Evolutionary conservation across 768 basidiomycete species (phyloP).

Genomic region (Serendipita sp.): DNA sequence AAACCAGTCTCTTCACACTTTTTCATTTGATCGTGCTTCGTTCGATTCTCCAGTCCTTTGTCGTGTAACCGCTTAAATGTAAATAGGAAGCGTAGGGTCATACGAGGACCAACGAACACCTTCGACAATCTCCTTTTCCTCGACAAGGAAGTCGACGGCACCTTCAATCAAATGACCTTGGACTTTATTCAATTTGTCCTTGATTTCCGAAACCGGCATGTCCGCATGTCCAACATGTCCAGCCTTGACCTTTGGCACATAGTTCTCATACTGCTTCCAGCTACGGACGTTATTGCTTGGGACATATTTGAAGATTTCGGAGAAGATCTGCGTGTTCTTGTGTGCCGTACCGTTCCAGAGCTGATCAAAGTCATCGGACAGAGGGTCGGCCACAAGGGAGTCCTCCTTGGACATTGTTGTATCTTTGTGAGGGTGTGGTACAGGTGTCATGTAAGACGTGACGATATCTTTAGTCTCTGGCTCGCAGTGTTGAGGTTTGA

Average conservation of each 20-base stretch:
- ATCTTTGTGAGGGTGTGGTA: constrained; percentile 53
- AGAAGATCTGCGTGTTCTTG: constrained; percentile 71
- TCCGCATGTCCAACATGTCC: constrained; percentile 61
- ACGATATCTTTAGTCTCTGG: constrained; percentile 26
- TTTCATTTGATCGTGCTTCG: background rate
- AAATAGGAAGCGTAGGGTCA: constrained; percentile 66
- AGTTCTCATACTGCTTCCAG: constrained; percentile 70
- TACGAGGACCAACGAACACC: constrained; percentile 58
- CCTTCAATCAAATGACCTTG: constrained; percentile 26
- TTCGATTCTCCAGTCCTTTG: too few relatives aligned
- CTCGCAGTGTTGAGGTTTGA: constrained; percentile 47
- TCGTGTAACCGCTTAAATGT: constrained; percentile 31
- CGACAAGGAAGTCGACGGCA: constrained; percentile 56
- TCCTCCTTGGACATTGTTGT: constrained; percentile 47
- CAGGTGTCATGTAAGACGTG: constrained; percentile 59
- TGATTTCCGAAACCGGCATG: constrained; percentile 51
- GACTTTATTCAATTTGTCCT: constrained; percentile 50
- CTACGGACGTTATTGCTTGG: constrained; percentile 67
- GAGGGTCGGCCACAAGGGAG: constrained; percentile 56
- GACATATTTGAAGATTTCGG: constrained; percentile 73
- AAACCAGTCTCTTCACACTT: background rate
- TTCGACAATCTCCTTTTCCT: constrained; percentile 53
- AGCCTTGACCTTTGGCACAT: constrained; percentile 57
- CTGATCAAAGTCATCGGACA: constrained; percentile 39
- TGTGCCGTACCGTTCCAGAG: constrained; percentile 59